Base-by-base conservation (phyloP, 2,329 filamentous ascomycete species). In the Cytospora piceae region DNA sequence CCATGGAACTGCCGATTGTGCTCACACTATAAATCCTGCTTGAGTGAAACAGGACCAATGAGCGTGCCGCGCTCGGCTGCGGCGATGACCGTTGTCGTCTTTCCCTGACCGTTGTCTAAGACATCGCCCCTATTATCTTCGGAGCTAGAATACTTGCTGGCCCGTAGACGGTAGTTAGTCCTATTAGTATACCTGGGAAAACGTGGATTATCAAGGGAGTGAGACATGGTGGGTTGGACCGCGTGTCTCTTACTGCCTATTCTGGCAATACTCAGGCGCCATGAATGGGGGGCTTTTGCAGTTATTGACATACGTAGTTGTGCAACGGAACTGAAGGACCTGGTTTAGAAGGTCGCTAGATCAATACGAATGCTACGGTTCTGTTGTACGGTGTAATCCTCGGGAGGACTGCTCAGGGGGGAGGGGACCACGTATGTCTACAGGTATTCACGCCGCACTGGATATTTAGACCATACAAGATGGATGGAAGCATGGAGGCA, bases 151-250 rank as follows among this genome's bases (percentile, higher is more conserved):
- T 49, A 49, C 17, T n/a, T 49, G n/a, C 22, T 49, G 46, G n/a
- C 6, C 39, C 17, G 17, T 42, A 15, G 20, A 20, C 34, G 34
- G 3, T n/a, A n/a, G 39, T 42, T n/a, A n/a, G 39, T n/a, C 14
- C 9, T 12, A 3, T 9, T 37, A 12, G 34, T 2, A 15, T 46
- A 20, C 42, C 20, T 4, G 15, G 8, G 20, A 49, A 49, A 49
- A 49, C 46, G 46, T 49, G 46, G 46, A 6, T 24, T 49, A 24
- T 12, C 17, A 2, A 49, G 1, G 1, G 20, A 11, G 46, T 49
- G 46, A 49, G 46, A 49, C 46, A 49, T 49, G 11, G 46, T 46
- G 42, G 42, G 42, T 46, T 46, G 42, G 9, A 46, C 42, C 42
- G 42, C 42, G 42, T 46, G 42, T 46, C 42, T n/a, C 42, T 46